phyloP scores from a whole-genome alignment of 2,329 filamentous ascomycete genomes.

The Akanthomyces uredinophilus region DNA sequence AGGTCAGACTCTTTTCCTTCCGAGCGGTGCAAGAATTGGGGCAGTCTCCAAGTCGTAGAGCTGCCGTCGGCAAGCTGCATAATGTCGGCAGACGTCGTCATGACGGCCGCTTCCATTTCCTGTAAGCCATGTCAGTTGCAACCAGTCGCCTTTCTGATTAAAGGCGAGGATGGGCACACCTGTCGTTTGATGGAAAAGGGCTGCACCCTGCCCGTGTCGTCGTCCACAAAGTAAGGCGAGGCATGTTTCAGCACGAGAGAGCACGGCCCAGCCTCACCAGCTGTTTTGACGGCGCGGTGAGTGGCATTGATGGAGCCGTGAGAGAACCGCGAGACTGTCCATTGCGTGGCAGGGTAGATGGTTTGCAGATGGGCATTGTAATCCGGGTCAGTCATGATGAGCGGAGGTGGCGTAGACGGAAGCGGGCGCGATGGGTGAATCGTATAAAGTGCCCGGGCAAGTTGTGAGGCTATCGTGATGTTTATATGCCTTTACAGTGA shows the following conservation, averaged over 20 bases:
- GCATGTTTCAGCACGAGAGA: constrained; percentile 12
- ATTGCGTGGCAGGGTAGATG: not conserved
- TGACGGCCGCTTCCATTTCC: constrained; percentile 1
- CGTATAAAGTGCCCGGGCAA: not conserved
- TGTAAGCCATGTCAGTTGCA: not conserved
- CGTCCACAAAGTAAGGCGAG: constrained; percentile 11
- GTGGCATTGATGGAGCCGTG: constrained; percentile 14
- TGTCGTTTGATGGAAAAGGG: constrained; percentile 11
- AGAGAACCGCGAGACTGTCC: not conserved
- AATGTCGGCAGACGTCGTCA: not conserved
- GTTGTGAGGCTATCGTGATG: not conserved
- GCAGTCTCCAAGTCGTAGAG: not conserved
- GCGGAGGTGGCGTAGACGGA: not conserved
- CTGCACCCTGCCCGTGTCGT: constrained; percentile 1
- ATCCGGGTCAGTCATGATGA: not conserved
- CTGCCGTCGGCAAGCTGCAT: not conserved
- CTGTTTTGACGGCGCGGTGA: not conserved
- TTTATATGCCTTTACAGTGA: not conserved
- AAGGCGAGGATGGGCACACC: not conserved
- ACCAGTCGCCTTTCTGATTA: not conserved
- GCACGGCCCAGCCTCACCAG: not conserved
- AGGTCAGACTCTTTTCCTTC: not conserved
- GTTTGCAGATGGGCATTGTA: constrained; percentile 1
- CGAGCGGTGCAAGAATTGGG: not conserved
- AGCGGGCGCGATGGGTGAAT: not conserved